Evolutionary conservation across 2,329 filamentous ascomycete genomes (phyloP), one percentile per base, ranked within the genome.

Genomic region (Alternaria sp.): DNA sequence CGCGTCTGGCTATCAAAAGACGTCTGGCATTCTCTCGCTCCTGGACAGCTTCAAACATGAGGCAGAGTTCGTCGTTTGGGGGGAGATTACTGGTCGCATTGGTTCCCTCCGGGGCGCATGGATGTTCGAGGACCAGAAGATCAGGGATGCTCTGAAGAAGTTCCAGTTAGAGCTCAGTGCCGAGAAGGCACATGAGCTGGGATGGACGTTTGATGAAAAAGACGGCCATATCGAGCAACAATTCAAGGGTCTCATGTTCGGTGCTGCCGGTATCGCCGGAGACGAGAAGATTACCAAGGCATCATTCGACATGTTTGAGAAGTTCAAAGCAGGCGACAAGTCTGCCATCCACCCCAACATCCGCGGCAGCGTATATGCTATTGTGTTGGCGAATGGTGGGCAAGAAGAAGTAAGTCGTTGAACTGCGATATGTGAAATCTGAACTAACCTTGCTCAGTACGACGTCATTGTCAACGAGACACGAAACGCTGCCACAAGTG

Each of bases 191-290:
- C 94, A 97, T 77, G 87, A 93, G 75, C 81, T 96, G 44, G 94
- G 94, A 60, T 98, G 94, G 94, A 82, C 87, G 14, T 97, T 98
- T 80, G 90, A 88, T 28, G 91, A 94, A 26, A 86, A 85, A 4
- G 94, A 98, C 71, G 92, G 91, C 51, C 94, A 97, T 75, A 89
- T 97, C 67, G 86, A 94, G 77, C 93, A 97, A 79, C 94, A 97
- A 77, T 96, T 97, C 86, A 98, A 98, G 84, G 89, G 89, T 14
- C 87, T 97, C 75, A 86, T 97, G 77, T 98, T 98, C 76, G 91
- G 91, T 62, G 88, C 86, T 68, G 93, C 94, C 51, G 94, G 94
- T 59, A 83, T 92, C 67, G 86, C 89, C 46, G 93, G 93, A 34
- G 94, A 98, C 72, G 83, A 93, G 71, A 84, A 86, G 67, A 87